These are phyloP conservation scores for Neocallimastix lanati DNA, from an alignment of 192 early-diverging fungal genomes.

Conservation along the genomic window DNA sequence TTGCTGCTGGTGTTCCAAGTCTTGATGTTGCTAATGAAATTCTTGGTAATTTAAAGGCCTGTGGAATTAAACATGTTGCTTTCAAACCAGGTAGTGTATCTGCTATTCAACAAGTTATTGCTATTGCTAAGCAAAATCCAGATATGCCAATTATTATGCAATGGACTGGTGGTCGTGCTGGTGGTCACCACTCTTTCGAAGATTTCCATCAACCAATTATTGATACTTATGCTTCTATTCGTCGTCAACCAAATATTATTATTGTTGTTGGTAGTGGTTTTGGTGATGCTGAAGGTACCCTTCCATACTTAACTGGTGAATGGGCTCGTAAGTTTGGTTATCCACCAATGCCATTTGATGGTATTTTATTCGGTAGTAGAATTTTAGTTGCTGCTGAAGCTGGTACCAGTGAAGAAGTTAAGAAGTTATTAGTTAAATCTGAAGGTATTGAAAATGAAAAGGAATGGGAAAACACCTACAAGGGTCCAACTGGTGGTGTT, in stretches of 20 bases:
- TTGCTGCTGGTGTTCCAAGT: constrained; percentile 83
- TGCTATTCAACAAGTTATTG: constrained; percentile 63
- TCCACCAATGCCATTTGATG: constrained; percentile 91
- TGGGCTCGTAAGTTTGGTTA: constrained; percentile 63
- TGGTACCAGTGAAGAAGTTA: constrained; percentile 52
- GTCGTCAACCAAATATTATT: constrained; percentile 57
- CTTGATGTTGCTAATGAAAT: constrained; percentile 69
- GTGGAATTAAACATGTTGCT: constrained; percentile 62
- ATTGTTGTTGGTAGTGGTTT: constrained; percentile 85
- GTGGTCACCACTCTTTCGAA: constrained; percentile 92
- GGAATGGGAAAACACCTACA: constrained; percentile 73
- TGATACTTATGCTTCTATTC: constrained; percentile 66
- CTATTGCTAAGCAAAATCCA: constrained; percentile 62
- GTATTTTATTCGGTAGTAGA: constrained; percentile 85
- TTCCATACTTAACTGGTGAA: constrained; percentile 84
- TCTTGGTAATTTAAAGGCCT: constrained; percentile 44
- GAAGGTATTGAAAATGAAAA: constrained; percentile 59
- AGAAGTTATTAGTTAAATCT: constrained; percentile 69
- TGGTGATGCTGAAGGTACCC: constrained; percentile 64
- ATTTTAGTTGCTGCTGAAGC: constrained; percentile 87
- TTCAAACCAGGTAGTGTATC: constrained; percentile 69
- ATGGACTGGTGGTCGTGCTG: constrained; percentile 92
- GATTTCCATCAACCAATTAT: constrained; percentile 85
- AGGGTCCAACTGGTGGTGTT: constrained; percentile 55
- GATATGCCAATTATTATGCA: constrained; percentile 77